Evolutionary conservation across 148 eudicot species (phyloP).

Genomic region (Rhododendron griersonianum): DNA sequence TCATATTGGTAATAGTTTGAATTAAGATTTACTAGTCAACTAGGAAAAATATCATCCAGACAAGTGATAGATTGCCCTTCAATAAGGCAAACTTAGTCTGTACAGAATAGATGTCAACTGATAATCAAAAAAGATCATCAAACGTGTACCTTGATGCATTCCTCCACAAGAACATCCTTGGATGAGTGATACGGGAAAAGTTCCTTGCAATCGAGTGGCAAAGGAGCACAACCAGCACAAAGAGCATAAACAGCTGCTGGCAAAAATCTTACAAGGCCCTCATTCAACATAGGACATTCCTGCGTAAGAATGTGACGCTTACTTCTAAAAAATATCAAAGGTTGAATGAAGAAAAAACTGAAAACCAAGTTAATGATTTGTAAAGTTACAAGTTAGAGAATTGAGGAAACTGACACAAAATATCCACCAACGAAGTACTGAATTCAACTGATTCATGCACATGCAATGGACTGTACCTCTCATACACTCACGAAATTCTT

Average conservation of each 20-base stretch:
- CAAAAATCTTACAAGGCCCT: constrained; percentile 44
- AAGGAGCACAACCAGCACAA: constrained; percentile 57
- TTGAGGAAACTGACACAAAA: too few relatives aligned
- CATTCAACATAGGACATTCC: constrained; percentile 55
- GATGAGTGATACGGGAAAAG: constrained; percentile 21
- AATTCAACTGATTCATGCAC: background rate
- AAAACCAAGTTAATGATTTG: background rate
- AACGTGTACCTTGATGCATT: constrained; percentile 33
- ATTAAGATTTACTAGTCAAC: background rate
- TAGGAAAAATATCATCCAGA: background rate
- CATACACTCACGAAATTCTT: background rate
- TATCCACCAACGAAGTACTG: background rate
- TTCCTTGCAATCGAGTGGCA: constrained; percentile 28
- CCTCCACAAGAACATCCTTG: constrained; percentile 31
- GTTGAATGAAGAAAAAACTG: background rate
- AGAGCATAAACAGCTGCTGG: constrained; percentile 80
- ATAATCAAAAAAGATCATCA: background rate
- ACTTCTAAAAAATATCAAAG: background rate
- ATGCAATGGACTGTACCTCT: background rate
- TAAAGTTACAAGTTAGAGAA: background rate
- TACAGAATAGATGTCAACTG: background rate
- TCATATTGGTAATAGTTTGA: background rate
- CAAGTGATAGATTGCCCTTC: background rate
- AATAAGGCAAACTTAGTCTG: background rate
- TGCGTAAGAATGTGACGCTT: constrained; percentile 22